Evolutionary conservation across 108 stramenopile genomes (phyloP).

Genomic region (Pinguiococcus pyrenoidosus): DNA sequence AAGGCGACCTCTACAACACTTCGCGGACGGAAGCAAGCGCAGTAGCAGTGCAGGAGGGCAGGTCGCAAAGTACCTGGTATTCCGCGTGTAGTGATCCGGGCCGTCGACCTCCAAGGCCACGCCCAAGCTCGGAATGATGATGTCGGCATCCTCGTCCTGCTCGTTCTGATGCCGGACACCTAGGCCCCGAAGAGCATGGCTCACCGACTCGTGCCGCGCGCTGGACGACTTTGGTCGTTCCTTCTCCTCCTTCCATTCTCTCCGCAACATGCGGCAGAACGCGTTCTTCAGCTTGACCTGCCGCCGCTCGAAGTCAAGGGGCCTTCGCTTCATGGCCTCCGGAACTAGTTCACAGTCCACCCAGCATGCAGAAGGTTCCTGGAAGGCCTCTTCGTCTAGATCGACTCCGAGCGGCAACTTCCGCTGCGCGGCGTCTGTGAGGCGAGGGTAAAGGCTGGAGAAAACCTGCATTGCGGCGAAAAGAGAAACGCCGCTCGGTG

Average conservation of each 20-base stretch:
- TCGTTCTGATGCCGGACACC: constrained; percentile 8
- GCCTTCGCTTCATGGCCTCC: constrained; percentile 1
- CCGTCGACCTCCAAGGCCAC: constrained; percentile 32
- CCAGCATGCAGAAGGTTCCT: constrained; percentile 13
- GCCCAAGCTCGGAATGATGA: constrained; percentile 11
- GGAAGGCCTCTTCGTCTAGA: neutral
- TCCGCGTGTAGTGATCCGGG: constrained; percentile 23
- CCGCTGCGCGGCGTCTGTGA: neutral
- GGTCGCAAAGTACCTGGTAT: too few species aligned
- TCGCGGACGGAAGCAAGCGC: too few species aligned
- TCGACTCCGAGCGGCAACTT: neutral
- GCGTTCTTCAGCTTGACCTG: neutral
- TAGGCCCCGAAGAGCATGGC: neutral
- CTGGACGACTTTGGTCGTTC: constrained; percentile 8
- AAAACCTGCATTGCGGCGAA: too few species aligned
- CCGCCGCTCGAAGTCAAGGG: too few species aligned
- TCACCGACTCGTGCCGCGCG: constrained; percentile 5
- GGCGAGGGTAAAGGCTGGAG: neutral
- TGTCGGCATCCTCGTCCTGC: constrained; percentile 23
- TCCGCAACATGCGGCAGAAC: neutral
- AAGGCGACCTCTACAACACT: neutral
- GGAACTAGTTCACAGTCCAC: constrained; percentile 2
- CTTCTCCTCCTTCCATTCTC: constrained; percentile 10
- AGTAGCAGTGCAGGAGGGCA: too few species aligned
- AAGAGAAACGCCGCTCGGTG: too few species aligned